Evolutionary conservation across 441 rosid species (phyloP), one percentile per base, ranked within the genome.

Genomic region (Populus hybrid): DNA sequence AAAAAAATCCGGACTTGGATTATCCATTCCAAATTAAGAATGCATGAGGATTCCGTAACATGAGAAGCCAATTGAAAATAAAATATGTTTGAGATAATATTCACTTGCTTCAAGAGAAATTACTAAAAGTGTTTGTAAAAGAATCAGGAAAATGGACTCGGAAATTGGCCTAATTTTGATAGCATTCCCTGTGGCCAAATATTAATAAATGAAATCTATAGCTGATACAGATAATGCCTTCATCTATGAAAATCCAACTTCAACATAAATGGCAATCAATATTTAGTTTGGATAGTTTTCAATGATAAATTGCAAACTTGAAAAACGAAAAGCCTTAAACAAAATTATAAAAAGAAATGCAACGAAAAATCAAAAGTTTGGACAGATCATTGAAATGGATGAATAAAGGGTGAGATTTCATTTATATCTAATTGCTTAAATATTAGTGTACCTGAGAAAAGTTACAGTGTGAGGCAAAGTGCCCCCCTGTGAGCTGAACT

Each of bases 361-460:
- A 34, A 16, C 2, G 76, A 26, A 3, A 11, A 28, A 11, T 12
- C 3, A 5, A 75, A 70, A 5, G 18, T 70, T 76, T 63, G 57
- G 28, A 32, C 38, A 69, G 61, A 28, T 14, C 30, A 26, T 6
- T 18, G 21, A 3, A 11, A 5, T 6, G 6, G 7, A 77, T 4
- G 34, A 57, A 59, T 6, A 18, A 30, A 3, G 32, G 32, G 5
- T 21, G 53, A 30, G 26, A 63, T 36, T 1, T n/a, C 16, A 23
- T n/a, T 16, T n/a, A 30, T 30, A 63, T 24, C 65, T 64, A 71
- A 68, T 42, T 50, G 67, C 36, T 67, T 76, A 75, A 64, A 68
- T 57, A 78, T 65, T 71, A 71, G 70, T 72, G 35, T 68, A 71
- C 68, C 79, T 68, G 69, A 9, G 61, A 34, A 18, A 46, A 69